Percentiles rank a stretch among this genome's conserved stretches.
These are phyloP conservation scores for Orbilia javanica DNA, from an alignment of 2,329 filamentous ascomycete genomes.

Conservation along the genomic window DNA sequence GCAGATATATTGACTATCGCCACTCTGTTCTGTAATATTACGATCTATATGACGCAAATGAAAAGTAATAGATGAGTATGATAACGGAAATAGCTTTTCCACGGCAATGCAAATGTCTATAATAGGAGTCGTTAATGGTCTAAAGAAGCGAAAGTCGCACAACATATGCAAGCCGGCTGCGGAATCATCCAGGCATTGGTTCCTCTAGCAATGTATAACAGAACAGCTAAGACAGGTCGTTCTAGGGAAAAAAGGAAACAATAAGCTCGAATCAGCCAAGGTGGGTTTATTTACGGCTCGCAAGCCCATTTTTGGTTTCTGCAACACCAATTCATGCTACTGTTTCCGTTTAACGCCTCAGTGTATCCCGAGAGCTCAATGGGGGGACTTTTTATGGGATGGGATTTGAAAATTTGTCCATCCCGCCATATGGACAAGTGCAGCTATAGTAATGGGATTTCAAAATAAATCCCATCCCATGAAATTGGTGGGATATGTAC, in stretches of 20 bases:
- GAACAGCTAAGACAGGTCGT: background rate
- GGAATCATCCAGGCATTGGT: background rate
- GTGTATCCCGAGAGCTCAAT: background rate
- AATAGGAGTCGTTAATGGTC: background rate
- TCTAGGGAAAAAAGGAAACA: background rate
- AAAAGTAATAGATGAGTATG: background rate
- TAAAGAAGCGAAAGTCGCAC: conserved; percentile 10
- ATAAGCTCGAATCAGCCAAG: background rate
- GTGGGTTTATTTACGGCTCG: background rate
- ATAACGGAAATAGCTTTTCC: background rate
- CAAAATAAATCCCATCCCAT: background rate
- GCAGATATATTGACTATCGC: background rate
- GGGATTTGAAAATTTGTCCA: background rate
- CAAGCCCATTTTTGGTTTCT: background rate
- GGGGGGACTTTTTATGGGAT: background rate
- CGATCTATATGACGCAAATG: background rate
- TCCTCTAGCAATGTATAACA: background rate
- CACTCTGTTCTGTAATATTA: background rate
- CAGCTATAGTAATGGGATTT: background rate
- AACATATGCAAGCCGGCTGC: conserved; percentile 11
- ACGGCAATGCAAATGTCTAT: conserved; percentile 1
- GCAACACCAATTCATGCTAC: background rate
- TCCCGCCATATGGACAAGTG: background rate
- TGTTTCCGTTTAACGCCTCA: background rate
- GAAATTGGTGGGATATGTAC: too few relatives aligned